Conservation (phyloP, 768 basidiomycete genomes). For the Tylopilus sp. region DNA sequence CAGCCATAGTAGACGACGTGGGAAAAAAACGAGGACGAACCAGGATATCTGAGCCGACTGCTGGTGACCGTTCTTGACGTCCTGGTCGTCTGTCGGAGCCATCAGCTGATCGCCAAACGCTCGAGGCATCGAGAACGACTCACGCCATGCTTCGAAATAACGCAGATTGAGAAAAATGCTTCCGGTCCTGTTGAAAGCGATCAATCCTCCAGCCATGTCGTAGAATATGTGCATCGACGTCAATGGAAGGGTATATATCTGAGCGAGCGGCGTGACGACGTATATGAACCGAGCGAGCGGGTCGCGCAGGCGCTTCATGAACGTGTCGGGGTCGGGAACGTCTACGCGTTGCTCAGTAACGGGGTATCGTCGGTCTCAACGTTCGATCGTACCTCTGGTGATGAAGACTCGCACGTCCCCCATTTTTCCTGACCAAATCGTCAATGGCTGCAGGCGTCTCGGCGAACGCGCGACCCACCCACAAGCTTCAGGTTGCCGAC, state of each 20-base stretch:
- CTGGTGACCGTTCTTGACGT: neutral
- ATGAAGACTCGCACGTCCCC: constrained; percentile 60
- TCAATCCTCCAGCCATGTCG: constrained; percentile 49
- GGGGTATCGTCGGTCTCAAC: neutral
- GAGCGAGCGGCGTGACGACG: constrained; percentile 60
- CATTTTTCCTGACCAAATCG: constrained; percentile 47
- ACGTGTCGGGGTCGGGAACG: constrained; percentile 45
- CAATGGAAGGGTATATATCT: constrained; percentile 71
- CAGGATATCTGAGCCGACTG: neutral
- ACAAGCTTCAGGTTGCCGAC: constrained; percentile 56
- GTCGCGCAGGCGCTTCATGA: constrained; percentile 53
- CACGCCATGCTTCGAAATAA: neutral
- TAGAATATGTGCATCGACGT: constrained; percentile 83
- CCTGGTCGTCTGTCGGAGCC: neutral
- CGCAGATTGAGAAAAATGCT: neutral
- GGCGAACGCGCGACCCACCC: constrained; percentile 39
- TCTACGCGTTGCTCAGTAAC: constrained; percentile 39
- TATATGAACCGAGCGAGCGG: constrained; percentile 69
- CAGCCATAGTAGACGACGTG: neutral
- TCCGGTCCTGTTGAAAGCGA: neutral
- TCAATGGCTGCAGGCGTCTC: neutral
- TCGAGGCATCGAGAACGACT: neutral
- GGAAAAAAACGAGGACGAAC: neutral
- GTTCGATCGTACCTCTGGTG: constrained; percentile 48
- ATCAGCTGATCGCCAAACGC: neutral